These are phyloP conservation scores for Paraglomus occultum DNA, from an alignment of 192 early-diverging fungal species.

Conservation along the genomic window DNA sequence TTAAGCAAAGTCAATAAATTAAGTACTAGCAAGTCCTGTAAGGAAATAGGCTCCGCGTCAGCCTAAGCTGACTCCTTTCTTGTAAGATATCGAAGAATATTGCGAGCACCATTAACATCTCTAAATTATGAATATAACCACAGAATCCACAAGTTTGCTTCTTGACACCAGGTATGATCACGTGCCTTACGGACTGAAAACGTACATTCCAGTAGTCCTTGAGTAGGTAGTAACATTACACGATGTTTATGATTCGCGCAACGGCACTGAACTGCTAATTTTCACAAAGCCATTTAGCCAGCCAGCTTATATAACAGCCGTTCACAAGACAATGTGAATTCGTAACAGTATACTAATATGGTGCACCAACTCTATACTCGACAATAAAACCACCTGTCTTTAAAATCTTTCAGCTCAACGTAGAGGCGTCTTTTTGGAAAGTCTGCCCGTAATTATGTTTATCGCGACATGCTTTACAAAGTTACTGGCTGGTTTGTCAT, in stretches of 20 bases:
- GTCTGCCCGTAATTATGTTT: too few species aligned
- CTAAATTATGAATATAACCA: neutral
- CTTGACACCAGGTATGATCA: slow-evolving; percentile 7
- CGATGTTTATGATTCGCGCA: too few species aligned
- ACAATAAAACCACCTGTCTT: too few species aligned
- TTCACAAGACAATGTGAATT: neutral
- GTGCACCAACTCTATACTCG: too few species aligned
- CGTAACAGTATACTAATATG: too few species aligned
- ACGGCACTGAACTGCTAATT: too few species aligned
- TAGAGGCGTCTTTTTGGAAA: too few species aligned
- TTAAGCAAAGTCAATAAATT: too few species aligned
- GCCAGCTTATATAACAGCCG: neutral
- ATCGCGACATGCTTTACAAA: too few species aligned
- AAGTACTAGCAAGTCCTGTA: slow-evolving; percentile 9
- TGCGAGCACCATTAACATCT: slow-evolving; percentile 20
- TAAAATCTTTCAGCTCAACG: too few species aligned
- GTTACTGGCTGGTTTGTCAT: too few species aligned
- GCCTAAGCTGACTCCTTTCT: too few species aligned
- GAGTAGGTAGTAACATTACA: slow-evolving; percentile 4
- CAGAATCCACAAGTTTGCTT: slow-evolving; percentile 9
- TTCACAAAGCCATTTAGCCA: slow-evolving; percentile 14
- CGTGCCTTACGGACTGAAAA: neutral
- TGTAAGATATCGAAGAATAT: slow-evolving; percentile 23
- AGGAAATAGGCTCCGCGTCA: slow-evolving; percentile 1
- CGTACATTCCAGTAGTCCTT: slow-evolving; percentile 6